A percentile compares a stretch with the other conserved stretches of the same genome.
Conservation (phyloP, 495 filamentous ascomycete species). For the Aspergillus diversus region DNA sequence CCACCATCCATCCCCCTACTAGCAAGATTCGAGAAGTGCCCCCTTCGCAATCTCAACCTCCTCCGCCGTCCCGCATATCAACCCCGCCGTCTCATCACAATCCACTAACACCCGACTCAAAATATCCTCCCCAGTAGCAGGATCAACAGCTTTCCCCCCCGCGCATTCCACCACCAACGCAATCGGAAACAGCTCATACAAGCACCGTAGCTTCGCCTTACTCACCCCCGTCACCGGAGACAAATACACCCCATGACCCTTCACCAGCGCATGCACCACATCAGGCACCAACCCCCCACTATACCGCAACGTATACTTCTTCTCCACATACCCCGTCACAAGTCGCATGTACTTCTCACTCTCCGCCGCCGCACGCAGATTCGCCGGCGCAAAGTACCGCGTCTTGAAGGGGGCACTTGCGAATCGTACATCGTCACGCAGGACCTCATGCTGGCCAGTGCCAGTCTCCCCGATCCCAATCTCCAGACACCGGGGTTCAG, state of each 20-base stretch:
- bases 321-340: not conserved
- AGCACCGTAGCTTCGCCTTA: not conserved
- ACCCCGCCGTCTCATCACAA: not conserved
- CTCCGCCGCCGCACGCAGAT: not conserved
- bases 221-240: not conserved
- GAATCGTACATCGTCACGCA: not conserved
- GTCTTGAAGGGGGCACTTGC: not conserved
- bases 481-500: not conserved
- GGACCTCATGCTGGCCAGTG: not conserved
- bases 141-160: not conserved
- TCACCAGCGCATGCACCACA: not conserved
- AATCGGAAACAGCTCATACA: not conserved
- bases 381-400: not conserved
- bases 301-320: not conserved
- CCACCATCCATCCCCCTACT: too few relatives aligned
- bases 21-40: too few relatives aligned
- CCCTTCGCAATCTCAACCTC: not conserved
- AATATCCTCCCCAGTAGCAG: not conserved
- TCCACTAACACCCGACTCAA: not conserved
- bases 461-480: not conserved
- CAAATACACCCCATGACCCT: conserved; percentile 1
- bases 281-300: not conserved
- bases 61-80: not conserved
- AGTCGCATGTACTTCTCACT: not conserved
- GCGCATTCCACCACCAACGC: not conserved